Base-by-base conservation (phyloP, 2,329 filamentous ascomycete genomes). In the Neospermospora avenae region DNA sequence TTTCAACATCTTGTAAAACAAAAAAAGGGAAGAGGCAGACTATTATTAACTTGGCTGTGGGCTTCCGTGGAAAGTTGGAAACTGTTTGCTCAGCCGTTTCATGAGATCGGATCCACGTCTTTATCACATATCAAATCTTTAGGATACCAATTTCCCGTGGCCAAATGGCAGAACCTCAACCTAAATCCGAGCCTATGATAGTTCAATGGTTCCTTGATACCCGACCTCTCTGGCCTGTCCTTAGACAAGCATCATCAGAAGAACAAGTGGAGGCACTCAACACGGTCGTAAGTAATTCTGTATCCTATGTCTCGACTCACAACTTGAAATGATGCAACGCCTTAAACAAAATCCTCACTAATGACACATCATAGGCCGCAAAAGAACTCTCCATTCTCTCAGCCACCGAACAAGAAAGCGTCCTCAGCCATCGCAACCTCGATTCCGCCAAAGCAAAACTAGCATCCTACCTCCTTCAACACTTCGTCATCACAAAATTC, bases 391-490 rank as follows among this genome's bases (percentile, higher is more conserved):
- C 75, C 8, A 76, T 87, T 28, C 77, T 87, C 52, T 73, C 77
- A 1, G 67, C 75, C 1, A 75, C 81, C 10, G 88, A 91, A 71
- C 82, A 81, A 62, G 72, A 80, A 55, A 74, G 75, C 14, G 81
- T 87, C 34, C 78, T 86, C 8, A 78, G 78, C 59, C 90, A 84
- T 75, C 83, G 84, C 75, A 84, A 87, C 72, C 77, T 87, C 67
- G 79, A 82, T 70, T 90, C 93, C 74, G 89, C 89, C 56, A 89
- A 88, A 71, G 88, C 92, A 81, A 82, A 83, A 52, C 80, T 93
- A 44, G 87, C 76, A 24, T 93, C 89, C 18, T 82, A 86, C 45
- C 81, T 93, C 53, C 78, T 93, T 61, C 93, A 93, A 77, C 86
- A 88, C 58, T 81, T 86, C 67, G 85, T 83, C 69, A 82, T 92